Percentiles rank a stretch among this genome's conserved stretches.
phyloP scores from a whole-genome alignment of 2,329 filamentous ascomycete genomes.

The Pezicula radicicola region DNA sequence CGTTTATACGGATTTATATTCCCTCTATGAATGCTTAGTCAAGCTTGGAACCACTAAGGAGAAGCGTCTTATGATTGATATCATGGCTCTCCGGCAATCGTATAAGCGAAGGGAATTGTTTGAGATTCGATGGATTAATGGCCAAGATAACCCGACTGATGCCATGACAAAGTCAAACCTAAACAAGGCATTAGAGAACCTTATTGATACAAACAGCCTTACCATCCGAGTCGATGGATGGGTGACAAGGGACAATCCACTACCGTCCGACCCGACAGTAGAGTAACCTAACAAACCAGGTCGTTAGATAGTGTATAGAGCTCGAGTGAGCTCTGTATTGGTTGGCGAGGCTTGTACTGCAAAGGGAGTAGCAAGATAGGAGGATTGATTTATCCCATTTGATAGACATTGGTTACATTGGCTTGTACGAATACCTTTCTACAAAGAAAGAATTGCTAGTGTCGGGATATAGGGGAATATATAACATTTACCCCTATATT shows the following conservation, averaged over 20 bases:
- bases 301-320: no score
- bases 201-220: constrained; percentile 10
- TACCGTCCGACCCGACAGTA: no score
- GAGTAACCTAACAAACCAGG: no score
- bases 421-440: no score
- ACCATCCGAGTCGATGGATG: constrained; percentile 2
- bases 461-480: no score
- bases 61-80: constrained; percentile 17
- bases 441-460: no score
- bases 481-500: no score
- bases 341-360: no score
- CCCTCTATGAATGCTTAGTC: constrained; percentile 13
- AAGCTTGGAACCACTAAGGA: constrained; percentile 14
- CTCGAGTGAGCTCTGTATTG: no score
- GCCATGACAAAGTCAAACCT: constrained; percentile 8
- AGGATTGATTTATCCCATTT: no score
- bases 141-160: constrained; percentile 8
- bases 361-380: no score
- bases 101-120: constrained; percentile 13
- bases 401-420: no score
- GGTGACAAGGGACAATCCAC: constrained; percentile 4
- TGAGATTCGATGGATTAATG: constrained; percentile 15
- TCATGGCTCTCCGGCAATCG: constrained; percentile 14
- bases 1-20: constrained; percentile 14
- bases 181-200: constrained; percentile 5